Conservation (phyloP, 2,329 filamentous ascomycete species). For the Plenodomus biglobosus region DNA sequence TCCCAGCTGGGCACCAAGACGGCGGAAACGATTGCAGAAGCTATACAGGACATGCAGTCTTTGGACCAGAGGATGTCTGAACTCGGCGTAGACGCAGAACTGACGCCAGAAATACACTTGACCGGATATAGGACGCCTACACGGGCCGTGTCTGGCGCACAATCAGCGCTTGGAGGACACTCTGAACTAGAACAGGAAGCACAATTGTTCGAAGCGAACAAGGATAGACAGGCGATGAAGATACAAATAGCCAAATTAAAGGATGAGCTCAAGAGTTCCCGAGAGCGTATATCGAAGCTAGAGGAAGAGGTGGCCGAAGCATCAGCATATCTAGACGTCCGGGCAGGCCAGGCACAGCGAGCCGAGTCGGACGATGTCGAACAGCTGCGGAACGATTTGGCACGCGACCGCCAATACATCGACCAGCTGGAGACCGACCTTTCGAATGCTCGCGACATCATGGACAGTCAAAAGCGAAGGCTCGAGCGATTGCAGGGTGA, state of each 20-base stretch:
- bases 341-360: slow-evolving; percentile 41
- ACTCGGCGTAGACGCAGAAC: slow-evolving; percentile 39
- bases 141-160: slow-evolving; percentile 32
- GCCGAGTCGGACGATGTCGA: slow-evolving; percentile 48
- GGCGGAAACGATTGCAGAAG: slow-evolving; percentile 43
- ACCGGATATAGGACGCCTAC: slow-evolving; percentile 40
- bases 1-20: slow-evolving; percentile 40
- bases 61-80: slow-evolving; percentile 41
- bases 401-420: slow-evolving; percentile 53
- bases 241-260: slow-evolving; percentile 45
- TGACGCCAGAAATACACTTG: slow-evolving; percentile 37
- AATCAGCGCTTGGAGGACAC: slow-evolving; percentile 41
- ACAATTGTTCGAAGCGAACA: slow-evolving; percentile 52
- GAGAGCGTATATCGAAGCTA: slow-evolving; percentile 47
- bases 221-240: slow-evolving; percentile 49
- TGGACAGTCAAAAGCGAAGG: slow-evolving; percentile 51
- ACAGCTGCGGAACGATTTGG: slow-evolving; percentile 48
- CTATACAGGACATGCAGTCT: slow-evolving; percentile 46
- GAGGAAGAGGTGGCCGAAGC: slow-evolving; percentile 54
- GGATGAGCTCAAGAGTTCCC: slow-evolving; percentile 47
- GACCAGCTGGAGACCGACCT: slow-evolving; percentile 53
- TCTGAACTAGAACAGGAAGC: slow-evolving; percentile 54
- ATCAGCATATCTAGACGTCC: slow-evolving; percentile 48
- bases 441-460: slow-evolving; percentile 46
- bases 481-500: slow-evolving; percentile 48